phyloP scores from a whole-genome alignment of 192 early-diverging fungal genomes.

The Coemansia erecta region DNA sequence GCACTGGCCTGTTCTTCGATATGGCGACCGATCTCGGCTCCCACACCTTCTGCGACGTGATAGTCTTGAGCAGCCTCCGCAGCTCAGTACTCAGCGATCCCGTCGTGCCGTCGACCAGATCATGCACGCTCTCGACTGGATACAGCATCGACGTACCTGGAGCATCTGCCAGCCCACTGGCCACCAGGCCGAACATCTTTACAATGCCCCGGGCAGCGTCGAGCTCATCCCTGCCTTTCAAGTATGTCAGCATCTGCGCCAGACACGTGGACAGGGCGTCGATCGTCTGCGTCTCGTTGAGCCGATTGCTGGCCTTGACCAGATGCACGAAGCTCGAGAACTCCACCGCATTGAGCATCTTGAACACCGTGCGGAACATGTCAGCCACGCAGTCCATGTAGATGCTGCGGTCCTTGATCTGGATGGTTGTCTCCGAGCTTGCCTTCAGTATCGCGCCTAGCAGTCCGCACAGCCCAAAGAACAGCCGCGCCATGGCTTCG shows the following conservation, averaged over 20 bases:
- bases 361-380: slow-evolving; percentile 39
- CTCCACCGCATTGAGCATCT: slow-evolving; percentile 45
- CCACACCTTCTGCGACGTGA: slow-evolving; percentile 23
- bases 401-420: slow-evolving; percentile 9
- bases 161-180: slow-evolving; percentile 31
- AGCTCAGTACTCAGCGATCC: slow-evolving; percentile 15
- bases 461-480: slow-evolving; percentile 41
- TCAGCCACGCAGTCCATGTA: slow-evolving; percentile 20
- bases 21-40: slow-evolving; percentile 20
- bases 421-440: slow-evolving; percentile 14
- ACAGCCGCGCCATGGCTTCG: slow-evolving; percentile 37
- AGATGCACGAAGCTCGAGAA: slow-evolving; percentile 37
- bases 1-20: slow-evolving; percentile 27
- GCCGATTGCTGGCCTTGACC: slow-evolving; percentile 18
- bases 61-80: slow-evolving; percentile 15
- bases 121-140: slow-evolving; percentile 26
- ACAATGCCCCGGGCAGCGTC: slow-evolving; percentile 24
- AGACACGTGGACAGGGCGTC: slow-evolving; percentile 32
- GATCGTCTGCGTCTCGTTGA: slow-evolving; percentile 42
- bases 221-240: slow-evolving; percentile 22
- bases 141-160: slow-evolving; percentile 39
- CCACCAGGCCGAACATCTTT: slow-evolving; percentile 32
- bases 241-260: slow-evolving; percentile 7
- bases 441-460: slow-evolving; percentile 38
- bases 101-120: slow-evolving; percentile 12